A percentile compares a stretch with the other conserved stretches of the same genome.
Evolutionary conservation across 768 basidiomycete species (phyloP).

Genomic region (Lentinus tigrinus): DNA sequence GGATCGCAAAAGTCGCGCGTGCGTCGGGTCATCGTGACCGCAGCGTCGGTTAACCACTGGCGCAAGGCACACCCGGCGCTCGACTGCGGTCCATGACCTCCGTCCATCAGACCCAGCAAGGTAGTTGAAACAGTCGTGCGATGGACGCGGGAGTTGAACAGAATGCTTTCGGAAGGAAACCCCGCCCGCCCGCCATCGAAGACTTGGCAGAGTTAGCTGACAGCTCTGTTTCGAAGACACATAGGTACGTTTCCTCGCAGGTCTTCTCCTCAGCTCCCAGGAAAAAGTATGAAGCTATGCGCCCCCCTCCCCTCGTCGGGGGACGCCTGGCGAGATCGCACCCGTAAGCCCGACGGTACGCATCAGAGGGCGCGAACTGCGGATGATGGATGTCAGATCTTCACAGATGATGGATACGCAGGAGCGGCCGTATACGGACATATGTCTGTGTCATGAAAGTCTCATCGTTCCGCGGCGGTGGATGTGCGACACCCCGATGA

Average conservation of each 20-base stretch:
- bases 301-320: neutral
- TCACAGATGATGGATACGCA: neutral
- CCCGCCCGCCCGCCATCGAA: no score
- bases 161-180: no score
- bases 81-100: neutral
- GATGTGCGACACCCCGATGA: no score
- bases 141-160: neutral
- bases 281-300: no score
- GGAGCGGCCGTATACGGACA: no score
- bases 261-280: no score
- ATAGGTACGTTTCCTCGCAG: no score
- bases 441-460: no score
- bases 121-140: neutral
- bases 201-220: no score
- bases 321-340: neutral
- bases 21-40: slow-evolving; percentile 5
- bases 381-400: neutral
- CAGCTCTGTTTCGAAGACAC: no score
- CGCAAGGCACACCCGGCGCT: neutral
- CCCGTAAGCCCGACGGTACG: neutral
- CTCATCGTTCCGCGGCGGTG: no score
- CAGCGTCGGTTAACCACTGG: neutral
- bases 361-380: neutral
- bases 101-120: neutral
- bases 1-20: slow-evolving; percentile 10